Conservation (phyloP, 208 protist genomes). For the Kentomonas sorsogonicus region DNA sequence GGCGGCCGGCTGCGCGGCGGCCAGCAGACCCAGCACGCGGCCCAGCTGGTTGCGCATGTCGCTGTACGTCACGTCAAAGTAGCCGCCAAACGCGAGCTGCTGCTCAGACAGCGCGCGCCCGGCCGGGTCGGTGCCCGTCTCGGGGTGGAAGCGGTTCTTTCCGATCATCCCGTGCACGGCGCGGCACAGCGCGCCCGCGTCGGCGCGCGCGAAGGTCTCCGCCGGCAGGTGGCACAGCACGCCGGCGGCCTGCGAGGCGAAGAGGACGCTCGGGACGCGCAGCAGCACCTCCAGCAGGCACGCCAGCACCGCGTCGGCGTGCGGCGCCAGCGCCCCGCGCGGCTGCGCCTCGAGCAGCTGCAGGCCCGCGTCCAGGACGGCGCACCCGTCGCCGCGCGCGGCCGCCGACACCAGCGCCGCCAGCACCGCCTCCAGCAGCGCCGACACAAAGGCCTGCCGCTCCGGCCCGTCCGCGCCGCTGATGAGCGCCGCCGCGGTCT, state of each 20-base stretch:
- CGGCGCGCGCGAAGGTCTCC: slow-evolving; percentile 19
- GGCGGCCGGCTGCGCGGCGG: slow-evolving; percentile 31
- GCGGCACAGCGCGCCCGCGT: slow-evolving; percentile 30
- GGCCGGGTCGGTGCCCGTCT: slow-evolving; percentile 26
- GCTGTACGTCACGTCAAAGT: slow-evolving; percentile 51
- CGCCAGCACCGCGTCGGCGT: slow-evolving; percentile 28
- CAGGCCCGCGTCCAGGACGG: slow-evolving; percentile 40
- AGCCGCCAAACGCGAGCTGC: slow-evolving; percentile 47
- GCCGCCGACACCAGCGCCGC: slow-evolving; percentile 16
- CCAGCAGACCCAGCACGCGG: slow-evolving; percentile 34
- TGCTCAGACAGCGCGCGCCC: slow-evolving; percentile 44
- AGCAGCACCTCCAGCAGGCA: too few relatives aligned
- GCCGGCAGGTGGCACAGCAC: slow-evolving; percentile 40
- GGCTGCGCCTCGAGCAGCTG: slow-evolving; percentile 29
- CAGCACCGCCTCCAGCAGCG: slow-evolving; percentile 22
- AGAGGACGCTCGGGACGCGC: slow-evolving; percentile 56
- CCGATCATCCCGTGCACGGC: slow-evolving; percentile 32
- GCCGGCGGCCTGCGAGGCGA: slow-evolving; percentile 35
- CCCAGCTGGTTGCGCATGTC: slow-evolving; percentile 50
- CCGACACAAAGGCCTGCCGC: not conserved
- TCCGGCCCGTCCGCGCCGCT: not conserved
- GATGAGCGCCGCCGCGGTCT: slow-evolving; percentile 6
- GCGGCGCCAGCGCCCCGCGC: slow-evolving; percentile 17
- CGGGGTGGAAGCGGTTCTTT: slow-evolving; percentile 65
- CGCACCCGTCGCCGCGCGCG: slow-evolving; percentile 22